Conservation (phyloP, 1,139 yeast genomes). For the Yamadazyma diospyri region DNA sequence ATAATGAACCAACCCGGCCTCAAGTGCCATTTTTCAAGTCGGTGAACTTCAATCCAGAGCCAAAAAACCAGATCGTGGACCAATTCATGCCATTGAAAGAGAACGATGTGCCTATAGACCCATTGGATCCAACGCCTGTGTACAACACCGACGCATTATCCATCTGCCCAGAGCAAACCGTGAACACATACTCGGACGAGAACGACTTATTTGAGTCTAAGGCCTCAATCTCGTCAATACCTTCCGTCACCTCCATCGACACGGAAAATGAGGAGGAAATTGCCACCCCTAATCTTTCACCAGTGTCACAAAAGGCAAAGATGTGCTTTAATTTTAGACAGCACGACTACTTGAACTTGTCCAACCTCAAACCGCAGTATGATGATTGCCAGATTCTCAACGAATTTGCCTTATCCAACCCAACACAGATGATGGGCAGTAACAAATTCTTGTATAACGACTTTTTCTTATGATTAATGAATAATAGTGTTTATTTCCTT, state of each 20-base stretch:
- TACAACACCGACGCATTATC: neutral
- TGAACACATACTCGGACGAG: neutral
- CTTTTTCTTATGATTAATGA: conserved; percentile 33
- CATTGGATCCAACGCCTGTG: neutral
- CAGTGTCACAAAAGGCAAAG: conserved; percentile 21
- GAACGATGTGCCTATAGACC: conserved; percentile 2
- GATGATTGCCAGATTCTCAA: conserved; percentile 32
- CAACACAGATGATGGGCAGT: conserved; percentile 54
- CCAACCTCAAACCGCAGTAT: conserved; percentile 25
- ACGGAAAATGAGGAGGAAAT: conserved; percentile 19
- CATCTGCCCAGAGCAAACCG: too few relatives aligned
- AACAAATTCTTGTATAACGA: conserved; percentile 48
- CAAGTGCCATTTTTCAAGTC: conserved; percentile 39
- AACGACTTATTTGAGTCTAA: neutral
- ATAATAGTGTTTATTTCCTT: conserved; percentile 1
- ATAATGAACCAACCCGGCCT: conserved; percentile 2
- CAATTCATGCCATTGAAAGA: conserved; percentile 32
- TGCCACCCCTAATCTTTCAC: conserved; percentile 16
- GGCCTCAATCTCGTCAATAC: neutral
- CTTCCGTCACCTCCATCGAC: neutral
- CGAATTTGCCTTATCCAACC: conserved; percentile 43
- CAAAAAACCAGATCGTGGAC: conserved; percentile 34
- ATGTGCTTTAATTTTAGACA: conserved; percentile 46
- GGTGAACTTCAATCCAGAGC: conserved; percentile 35
- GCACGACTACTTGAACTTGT: conserved; percentile 42